These are phyloP conservation scores for Pythium apleroticum DNA, from an alignment of 352 stramenopile species.

Conservation along the genomic window DNA sequence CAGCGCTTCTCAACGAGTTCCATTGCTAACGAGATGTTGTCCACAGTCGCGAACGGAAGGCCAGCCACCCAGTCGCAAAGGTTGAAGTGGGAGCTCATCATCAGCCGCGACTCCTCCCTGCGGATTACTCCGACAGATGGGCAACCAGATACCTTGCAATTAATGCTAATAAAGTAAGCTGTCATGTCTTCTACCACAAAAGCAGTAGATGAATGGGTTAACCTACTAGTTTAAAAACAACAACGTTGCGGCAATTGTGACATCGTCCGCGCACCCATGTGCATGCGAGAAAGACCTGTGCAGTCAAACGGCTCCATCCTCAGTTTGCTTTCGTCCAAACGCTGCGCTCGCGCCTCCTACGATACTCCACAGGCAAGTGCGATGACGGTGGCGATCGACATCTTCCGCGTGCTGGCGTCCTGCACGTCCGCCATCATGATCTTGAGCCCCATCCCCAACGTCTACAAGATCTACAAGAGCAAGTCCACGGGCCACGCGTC, in stretches of 20 bases:
- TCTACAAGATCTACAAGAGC: constrained; percentile 34
- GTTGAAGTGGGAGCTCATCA: too few species aligned
- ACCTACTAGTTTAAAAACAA: not conserved
- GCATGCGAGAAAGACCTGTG: not conserved
- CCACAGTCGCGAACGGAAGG: too few species aligned
- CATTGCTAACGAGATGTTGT: too few species aligned
- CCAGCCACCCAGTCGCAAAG: too few species aligned
- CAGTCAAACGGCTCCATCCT: not conserved
- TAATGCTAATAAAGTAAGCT: too few species aligned
- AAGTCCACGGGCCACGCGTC: constrained; percentile 39
- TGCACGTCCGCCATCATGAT: constrained; percentile 38
- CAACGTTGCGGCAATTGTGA: not conserved
- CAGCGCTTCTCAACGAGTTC: too few species aligned
- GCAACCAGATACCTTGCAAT: too few species aligned
- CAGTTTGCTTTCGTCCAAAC: not conserved
- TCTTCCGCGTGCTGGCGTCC: constrained; percentile 34
- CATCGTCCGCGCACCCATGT: not conserved
- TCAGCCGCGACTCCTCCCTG: too few species aligned
- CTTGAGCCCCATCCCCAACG: constrained; percentile 39
- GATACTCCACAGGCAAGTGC: not conserved
- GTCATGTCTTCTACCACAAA: too few species aligned
- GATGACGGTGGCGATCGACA: not conserved
- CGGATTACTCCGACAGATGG: too few species aligned
- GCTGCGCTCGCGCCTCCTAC: not conserved
- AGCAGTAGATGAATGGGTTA: too few species aligned